phyloP scores from a whole-genome alignment of 1,139 yeast species.

The Yamadazyma buinensis region DNA sequence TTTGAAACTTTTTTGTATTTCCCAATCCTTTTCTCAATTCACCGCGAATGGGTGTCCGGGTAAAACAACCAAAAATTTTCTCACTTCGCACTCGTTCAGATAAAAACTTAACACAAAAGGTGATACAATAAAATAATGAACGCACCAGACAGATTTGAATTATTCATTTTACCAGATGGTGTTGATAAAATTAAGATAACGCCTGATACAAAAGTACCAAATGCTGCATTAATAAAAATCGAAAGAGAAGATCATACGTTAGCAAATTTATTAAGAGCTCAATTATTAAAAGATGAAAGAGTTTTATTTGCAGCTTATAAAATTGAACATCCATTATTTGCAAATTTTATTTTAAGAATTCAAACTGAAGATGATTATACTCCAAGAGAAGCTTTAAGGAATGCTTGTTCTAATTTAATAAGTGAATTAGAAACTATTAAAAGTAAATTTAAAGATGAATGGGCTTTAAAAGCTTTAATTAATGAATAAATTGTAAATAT shows the following conservation, averaged over 20 bases:
- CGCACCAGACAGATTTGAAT: conserved; percentile 98
- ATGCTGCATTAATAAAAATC: conserved; percentile 86
- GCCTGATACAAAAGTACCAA: conserved; percentile 94
- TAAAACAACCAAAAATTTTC: too few species aligned
- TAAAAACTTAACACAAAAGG: background rate
- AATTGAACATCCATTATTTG: conserved; percentile 95
- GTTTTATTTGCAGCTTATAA: conserved; percentile 96
- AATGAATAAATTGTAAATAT: conserved; percentile 30
- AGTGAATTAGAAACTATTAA: conserved; percentile 72
- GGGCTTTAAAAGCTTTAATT: conserved; percentile 81
- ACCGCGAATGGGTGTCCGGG: too few species aligned
- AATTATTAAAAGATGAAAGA: conserved; percentile 76
- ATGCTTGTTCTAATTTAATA: conserved; percentile 82
- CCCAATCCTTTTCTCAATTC: too few species aligned
- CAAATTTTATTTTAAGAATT: conserved; percentile 86
- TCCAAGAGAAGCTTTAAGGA: conserved; percentile 84
- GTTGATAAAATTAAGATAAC: conserved; percentile 83
- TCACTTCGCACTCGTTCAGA: too few species aligned
- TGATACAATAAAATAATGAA: conserved; percentile 50
- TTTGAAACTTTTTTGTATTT: too few species aligned
- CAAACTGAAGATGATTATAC: conserved; percentile 95
- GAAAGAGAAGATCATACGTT: conserved; percentile 98
- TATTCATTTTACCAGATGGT: conserved; percentile 95
- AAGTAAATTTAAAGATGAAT: conserved; percentile 81
- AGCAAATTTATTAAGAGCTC: conserved; percentile 85